Conservation (phyloP, 495 filamentous ascomycete genomes). For the Staphylotrichum tortipilum region DNA sequence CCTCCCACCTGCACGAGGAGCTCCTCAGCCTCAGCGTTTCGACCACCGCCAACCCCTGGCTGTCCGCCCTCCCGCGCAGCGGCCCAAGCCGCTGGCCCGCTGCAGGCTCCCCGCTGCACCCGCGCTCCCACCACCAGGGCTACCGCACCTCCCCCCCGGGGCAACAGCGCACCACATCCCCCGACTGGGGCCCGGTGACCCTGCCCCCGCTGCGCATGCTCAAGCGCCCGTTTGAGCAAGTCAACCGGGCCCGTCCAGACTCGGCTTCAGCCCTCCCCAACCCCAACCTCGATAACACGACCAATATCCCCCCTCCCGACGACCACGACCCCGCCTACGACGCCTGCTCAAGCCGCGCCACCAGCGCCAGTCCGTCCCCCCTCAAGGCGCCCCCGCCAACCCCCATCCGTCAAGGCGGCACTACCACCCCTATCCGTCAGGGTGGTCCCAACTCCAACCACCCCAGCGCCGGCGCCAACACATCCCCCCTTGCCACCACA, state of each 20-base stretch:
- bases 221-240: slow-evolving; percentile 4
- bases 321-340: slow-evolving; percentile 1
- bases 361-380: too few relatives aligned
- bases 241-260: not conserved
- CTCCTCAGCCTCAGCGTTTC: slow-evolving; percentile 3
- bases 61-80: slow-evolving; percentile 31
- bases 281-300: not conserved
- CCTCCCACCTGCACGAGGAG: slow-evolving; percentile 2
- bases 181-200: not conserved
- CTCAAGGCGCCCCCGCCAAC: too few relatives aligned
- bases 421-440: too few relatives aligned
- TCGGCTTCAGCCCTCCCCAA: too few relatives aligned
- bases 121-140: not conserved
- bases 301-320: not conserved
- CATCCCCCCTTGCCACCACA: not conserved
- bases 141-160: not conserved
- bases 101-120: too few relatives aligned
- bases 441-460: too few relatives aligned
- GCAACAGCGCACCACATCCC: not conserved
- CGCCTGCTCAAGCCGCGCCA: not conserved
- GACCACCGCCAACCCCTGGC: slow-evolving; percentile 30
- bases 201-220: not conserved
- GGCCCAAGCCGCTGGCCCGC: not conserved
- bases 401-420: too few relatives aligned
- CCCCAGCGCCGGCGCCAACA: not conserved